These are phyloP conservation scores for Inga laurina DNA, from an alignment of 306 rosid genomes.

Conservation along the genomic window DNA sequence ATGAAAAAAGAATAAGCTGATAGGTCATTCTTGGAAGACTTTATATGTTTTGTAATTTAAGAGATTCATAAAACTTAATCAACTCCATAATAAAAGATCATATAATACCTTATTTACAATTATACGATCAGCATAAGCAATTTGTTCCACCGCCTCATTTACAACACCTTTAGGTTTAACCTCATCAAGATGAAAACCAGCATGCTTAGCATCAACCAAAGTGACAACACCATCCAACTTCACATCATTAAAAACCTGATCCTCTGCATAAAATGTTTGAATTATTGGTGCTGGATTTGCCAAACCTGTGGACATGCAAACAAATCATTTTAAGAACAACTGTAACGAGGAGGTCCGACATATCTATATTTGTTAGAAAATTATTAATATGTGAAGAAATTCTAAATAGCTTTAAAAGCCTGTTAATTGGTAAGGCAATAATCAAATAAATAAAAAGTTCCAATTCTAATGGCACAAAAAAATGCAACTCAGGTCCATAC, in stretches of 20 bases:
- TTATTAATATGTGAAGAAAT: not conserved
- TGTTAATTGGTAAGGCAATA: not conserved
- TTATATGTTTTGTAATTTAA: constrained; percentile 10
- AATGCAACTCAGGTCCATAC: not conserved
- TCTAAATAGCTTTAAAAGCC: not conserved
- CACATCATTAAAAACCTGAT: constrained; percentile 72
- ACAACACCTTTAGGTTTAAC: constrained; percentile 88
- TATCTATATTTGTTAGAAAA: not conserved
- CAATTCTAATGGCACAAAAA: not conserved
- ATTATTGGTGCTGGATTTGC: constrained; percentile 97
- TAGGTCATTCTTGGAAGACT: constrained; percentile 18
- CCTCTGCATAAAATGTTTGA: constrained; percentile 96
- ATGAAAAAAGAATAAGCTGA: not conserved
- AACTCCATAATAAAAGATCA: not conserved
- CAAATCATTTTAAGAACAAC: constrained; percentile 8
- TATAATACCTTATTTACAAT: constrained; percentile 83
- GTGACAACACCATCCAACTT: constrained; percentile 98
- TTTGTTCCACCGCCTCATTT: constrained; percentile 89
- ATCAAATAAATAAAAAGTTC: not conserved
- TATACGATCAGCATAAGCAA: constrained; percentile 95
- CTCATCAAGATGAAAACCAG: constrained; percentile 75
- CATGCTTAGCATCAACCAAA: constrained; percentile 94
- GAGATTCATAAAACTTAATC: not conserved
- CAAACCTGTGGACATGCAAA: constrained; percentile 59
- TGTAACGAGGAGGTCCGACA: not conserved